Evolutionary conservation across 1,284 basidiomycete species (phyloP), one percentile per base, ranked within the genome.

Genomic region (Boletus mariae): DNA sequence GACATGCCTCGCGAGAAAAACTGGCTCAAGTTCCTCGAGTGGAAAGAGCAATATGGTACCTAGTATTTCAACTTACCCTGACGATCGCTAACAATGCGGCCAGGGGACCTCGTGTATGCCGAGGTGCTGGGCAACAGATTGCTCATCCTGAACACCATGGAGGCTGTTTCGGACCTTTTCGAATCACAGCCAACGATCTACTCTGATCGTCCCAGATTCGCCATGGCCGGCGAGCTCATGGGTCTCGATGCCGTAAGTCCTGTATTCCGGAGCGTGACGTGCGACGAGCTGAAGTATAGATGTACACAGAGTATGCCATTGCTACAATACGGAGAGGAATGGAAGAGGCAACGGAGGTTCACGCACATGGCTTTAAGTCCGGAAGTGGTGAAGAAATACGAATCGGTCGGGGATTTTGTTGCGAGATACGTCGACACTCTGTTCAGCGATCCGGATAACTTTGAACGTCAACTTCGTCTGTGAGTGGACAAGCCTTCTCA

Each of bases 171-270:
- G 8, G 73, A 73, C 23, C 63, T 75, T 0, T 49, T 74, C 3
- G 71, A 70, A 15, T 68, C 67, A 49, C 57, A 65, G n/a, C 62
- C 63, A 1, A 54, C 49, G 2, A 65, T 64, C 7, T 75, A 75
- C 49, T 71, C 72, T 3, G 62, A 71, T 48, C 60, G 74, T 9
- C 73, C 74, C 0, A 46, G 42, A 1, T 72, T 74, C 43, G 68
- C 66, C 1, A 66, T 73, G 31, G 65, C 65, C 3, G 63, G 71
- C 5, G 70, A 74, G 47, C 61, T 75, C n/a, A 73, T 73, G 68
- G 60, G 56, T 4, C 52, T 71, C 4, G 56, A 61, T 32, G 55
- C 64, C 25, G 72, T 71, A 48, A 13, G 59, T 32, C 9, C 25
- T 31, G 12, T 17, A 25, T 34, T 49, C 10, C 6, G 4, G 9